A percentile compares a stretch with the other conserved stretches of the same genome.
Evolutionary conservation across 2,329 filamentous ascomycete genomes (phyloP).

Genomic region (Colletotrichum spinosum): DNA sequence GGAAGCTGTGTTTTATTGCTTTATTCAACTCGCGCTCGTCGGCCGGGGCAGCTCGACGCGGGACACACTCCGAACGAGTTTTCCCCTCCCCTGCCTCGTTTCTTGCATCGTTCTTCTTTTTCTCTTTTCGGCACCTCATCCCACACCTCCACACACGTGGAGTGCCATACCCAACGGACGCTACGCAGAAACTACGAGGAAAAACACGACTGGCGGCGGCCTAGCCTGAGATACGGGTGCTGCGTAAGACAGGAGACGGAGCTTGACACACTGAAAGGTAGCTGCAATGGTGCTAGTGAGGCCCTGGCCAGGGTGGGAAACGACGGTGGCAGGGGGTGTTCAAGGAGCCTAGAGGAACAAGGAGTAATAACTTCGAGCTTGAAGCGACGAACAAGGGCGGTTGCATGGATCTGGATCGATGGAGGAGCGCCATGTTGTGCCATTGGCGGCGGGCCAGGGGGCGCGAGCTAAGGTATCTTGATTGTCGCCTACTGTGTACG

Average conservation of each 20-base stretch:
- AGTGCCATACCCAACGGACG: conserved; percentile 25
- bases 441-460: conserved; percentile 35
- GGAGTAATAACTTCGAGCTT: conserved; percentile 27
- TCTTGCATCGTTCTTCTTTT: conserved; percentile 24
- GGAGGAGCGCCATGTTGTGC: conserved; percentile 38
- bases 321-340: conserved; percentile 26
- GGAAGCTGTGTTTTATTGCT: conserved; percentile 29
- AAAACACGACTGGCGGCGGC: conserved; percentile 13
- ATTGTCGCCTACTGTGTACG: conserved; percentile 24
- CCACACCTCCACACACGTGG: conserved; percentile 35
- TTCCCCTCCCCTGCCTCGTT: conserved; percentile 25
- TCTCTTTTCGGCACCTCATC: conserved; percentile 33
- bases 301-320: conserved; percentile 28
- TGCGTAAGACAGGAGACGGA: conserved; percentile 14
- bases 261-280: conserved; percentile 18
- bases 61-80: conserved; percentile 19
- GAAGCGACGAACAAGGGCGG: conserved; percentile 33
- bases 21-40: background rate
- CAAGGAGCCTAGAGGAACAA: conserved; percentile 23
- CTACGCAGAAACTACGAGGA: background rate
- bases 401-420: conserved; percentile 34
- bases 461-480: conserved; percentile 29
- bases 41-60: conserved; percentile 24
- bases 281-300: conserved; percentile 29
- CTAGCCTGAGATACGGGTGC: background rate